A percentile compares a stretch with the other conserved stretches of the same genome.
phyloP scores from a whole-genome alignment of 2,329 filamentous ascomycete species.

The Paecilomyces niveus region DNA sequence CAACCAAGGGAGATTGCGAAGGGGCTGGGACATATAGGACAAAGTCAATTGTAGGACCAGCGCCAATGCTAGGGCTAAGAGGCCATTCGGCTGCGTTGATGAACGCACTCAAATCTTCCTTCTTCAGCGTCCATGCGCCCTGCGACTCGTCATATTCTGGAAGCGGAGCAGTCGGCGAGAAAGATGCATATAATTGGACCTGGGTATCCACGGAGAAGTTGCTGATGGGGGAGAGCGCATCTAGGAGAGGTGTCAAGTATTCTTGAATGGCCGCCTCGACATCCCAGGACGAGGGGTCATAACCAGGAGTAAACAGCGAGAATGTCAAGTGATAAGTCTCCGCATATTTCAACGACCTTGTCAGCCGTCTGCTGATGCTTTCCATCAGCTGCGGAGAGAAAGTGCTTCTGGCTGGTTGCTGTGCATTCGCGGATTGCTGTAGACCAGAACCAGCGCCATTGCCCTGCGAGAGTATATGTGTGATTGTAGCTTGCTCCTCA shows the following conservation, averaged over 20 bases:
- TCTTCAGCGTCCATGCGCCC: conserved; percentile 64
- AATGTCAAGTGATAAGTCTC: conserved; percentile 94
- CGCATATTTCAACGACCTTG: conserved; percentile 81
- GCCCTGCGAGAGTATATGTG: conserved; percentile 60
- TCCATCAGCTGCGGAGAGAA: conserved; percentile 44
- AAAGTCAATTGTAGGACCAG: conserved; percentile 92
- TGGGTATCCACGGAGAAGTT: conserved; percentile 96
- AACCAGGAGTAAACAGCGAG: conserved; percentile 79
- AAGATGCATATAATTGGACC: conserved; percentile 80
- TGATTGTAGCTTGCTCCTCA: conserved; percentile 83
- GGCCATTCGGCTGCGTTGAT: conserved; percentile 99
- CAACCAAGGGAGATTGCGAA: conserved; percentile 51
- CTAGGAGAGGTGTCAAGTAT: conserved; percentile 74
- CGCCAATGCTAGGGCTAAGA: conserved; percentile 84
- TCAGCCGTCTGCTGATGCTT: conserved; percentile 62
- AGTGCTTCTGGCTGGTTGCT: conserved; percentile 19
- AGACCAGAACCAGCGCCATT: conserved; percentile 16
- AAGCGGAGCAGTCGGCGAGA: conserved; percentile 54
- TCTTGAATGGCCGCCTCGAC: conserved; percentile 73
- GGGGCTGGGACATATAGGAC: conserved; percentile 80
- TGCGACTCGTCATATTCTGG: conserved; percentile 48
- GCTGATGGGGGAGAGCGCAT: conserved; percentile 73
- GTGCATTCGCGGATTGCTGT: conserved; percentile 36
- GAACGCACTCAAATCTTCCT: conserved; percentile 85
- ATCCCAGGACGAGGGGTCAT: conserved; percentile 79